Evolutionary conservation across 2,329 filamentous ascomycete genomes (phyloP), one percentile per base, ranked within the genome.

Genomic region (Rhinocladiella similis): DNA sequence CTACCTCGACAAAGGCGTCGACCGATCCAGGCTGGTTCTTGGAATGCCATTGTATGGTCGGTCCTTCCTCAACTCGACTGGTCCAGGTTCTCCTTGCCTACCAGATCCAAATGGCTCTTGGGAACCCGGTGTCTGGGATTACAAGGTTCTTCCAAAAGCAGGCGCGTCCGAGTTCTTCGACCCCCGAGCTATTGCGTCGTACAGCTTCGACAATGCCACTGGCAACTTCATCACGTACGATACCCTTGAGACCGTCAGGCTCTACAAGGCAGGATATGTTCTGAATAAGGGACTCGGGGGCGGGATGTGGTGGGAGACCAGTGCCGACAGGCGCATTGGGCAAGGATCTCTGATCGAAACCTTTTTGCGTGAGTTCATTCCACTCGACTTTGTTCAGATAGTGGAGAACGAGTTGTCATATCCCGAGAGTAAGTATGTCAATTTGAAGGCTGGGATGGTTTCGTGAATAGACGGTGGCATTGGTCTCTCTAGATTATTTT

Each of bases 251-350:
- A 74, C 77, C 2, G 84, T 91, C 70, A 87, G 85, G 3, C 76
- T 77, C 62, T 70, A 75, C 62, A 97, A 97, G 77, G 85, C 86
- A 1, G 75, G 82, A 10, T 96, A 85, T 69, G 83, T 97, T 68
- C 82, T 78, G 67, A 70, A 82, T 18, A 76, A 80, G 42, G 78
- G 83, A 0, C 80, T 97, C 0, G 92, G 91, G 1, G 93, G 38
- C 16, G 90, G 82, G n/a, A 97, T 97, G 92, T 97, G 91, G 91
- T 95, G 90, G 90, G 92, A 97, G 76, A 90, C 85, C 66, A 93
- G 88, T 67, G 86, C 83, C 1, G 93, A 97, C 70, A 86, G 85
- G 67, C 22, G 47, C n/a, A 69, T 73, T 2, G 85, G 84, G 0
- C 72, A 72, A 7, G 75, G 79, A 0, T 93, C 89, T 65, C 69